Evolutionary conservation across 192 early-diverging fungal genomes (phyloP).

Genomic region (Dissophora ornata): DNA sequence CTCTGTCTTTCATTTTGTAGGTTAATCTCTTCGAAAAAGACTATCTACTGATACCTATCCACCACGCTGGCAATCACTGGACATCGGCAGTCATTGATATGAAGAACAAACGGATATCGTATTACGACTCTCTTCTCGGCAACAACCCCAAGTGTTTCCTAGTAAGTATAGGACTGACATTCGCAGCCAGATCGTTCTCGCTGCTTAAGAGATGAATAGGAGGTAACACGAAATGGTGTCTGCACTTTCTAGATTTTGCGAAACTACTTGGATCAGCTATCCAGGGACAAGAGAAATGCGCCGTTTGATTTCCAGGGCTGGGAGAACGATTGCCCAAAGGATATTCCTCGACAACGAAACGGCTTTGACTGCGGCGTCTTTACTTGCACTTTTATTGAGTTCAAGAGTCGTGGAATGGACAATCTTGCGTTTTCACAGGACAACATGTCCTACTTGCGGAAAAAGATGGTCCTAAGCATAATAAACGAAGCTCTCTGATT

Average conservation of each 20-base stretch:
- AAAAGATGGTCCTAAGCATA: constrained; percentile 84
- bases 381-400: constrained; percentile 88
- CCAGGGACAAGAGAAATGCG: constrained; percentile 74
- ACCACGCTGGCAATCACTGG: constrained; percentile 69
- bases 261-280: constrained; percentile 78
- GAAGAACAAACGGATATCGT: constrained; percentile 70
- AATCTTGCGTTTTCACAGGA: constrained; percentile 78
- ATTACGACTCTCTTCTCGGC: constrained; percentile 87
- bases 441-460: constrained; percentile 77
- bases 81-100: constrained; percentile 58
- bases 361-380: constrained; percentile 97
- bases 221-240: no score
- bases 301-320: constrained; percentile 74
- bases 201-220: no score
- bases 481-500: constrained; percentile 36
- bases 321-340: constrained; percentile 67
- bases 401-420: constrained; percentile 63
- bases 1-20: constrained; percentile 16
- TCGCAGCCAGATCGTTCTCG: no score
- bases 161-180: no score
- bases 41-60: constrained; percentile 85
- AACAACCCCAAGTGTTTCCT: constrained; percentile 64
- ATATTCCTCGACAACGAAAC: constrained; percentile 87
- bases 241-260: constrained; percentile 59
- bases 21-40: constrained; percentile 83